Base-by-base conservation (phyloP, 176 grass and related monocot genomes). In the Zea luxurians region DNA sequence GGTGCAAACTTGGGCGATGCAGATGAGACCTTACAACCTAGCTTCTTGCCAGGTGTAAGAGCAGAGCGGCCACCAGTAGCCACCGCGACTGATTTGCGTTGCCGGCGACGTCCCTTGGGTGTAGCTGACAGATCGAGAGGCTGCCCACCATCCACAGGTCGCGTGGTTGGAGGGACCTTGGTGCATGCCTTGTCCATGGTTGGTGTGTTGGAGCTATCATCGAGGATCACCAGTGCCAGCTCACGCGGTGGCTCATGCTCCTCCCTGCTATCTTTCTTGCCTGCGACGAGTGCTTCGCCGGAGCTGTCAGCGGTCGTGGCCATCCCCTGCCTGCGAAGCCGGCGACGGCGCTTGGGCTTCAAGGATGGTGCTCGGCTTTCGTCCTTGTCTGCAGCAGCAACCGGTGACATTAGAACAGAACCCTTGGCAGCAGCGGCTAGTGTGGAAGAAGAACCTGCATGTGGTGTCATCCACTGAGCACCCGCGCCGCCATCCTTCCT, bases 301-400 rank as follows among this genome's bases (percentile, higher is more conserved):
- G 64, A 55, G 55, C 13, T 48, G 10, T 69, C 36, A 3, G 13
- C 13, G 37, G 7, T 8, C 2, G 4, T 36, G 71, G 12, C 0
- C 38, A 4, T 27, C 4, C 46, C 13, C 37, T 40, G 64, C 55
- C 38, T 86, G 65, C 16, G 41, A 55, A 80, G 48, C 57, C 65
- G 71, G 27, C 46, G 9, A 2, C 83, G 47, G 16, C 83, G 74
- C 82, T 70, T 84, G 75, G 75, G 58, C 38, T 17, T 58, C 11
- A 48, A 6, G 11, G 48, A 64, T 4, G 35, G 2, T 16, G 40
- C 37, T 58, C 9, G 36, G 4, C 3, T 58, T 49, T 3, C 8
- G 0, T 34, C 20, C 37, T 78, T 73, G 8, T 48, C 17, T 4
- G 27, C 48, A 8, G 13, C 63, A 77, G 8, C 36, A 18, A 37